phyloP scores from a whole-genome alignment of 2,329 filamentous ascomycete genomes.

The Fusarium sp. region DNA sequence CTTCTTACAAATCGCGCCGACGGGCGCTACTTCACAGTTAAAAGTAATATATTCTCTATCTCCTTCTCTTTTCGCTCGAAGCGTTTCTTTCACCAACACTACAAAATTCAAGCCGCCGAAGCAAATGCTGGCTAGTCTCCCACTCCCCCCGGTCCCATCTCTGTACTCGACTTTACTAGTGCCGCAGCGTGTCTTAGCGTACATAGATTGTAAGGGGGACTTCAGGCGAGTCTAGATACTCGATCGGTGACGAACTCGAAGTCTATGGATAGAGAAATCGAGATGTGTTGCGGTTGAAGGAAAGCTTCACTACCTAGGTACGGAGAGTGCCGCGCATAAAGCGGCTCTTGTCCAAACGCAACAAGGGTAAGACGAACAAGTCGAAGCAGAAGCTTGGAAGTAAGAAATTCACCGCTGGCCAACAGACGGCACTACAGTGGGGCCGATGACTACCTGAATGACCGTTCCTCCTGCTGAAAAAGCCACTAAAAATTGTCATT shows the following conservation, averaged over 20 bases:
- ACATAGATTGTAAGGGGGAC: conserved; percentile 12
- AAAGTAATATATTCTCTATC: conserved; percentile 8
- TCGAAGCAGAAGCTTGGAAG: conserved; percentile 18
- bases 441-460: conserved; percentile 17
- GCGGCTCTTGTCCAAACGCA: conserved; percentile 14
- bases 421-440: conserved; percentile 28
- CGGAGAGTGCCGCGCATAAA: conserved; percentile 8
- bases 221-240: conserved; percentile 2
- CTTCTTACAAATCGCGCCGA: neutral
- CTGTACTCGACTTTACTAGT: conserved; percentile 8
- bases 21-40: neutral
- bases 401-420: conserved; percentile 19
- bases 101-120: conserved; percentile 14
- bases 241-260: neutral
- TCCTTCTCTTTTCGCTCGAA: conserved; percentile 24
- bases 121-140: conserved; percentile 26
- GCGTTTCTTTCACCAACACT: conserved; percentile 11
- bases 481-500: conserved; percentile 31
- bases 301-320: neutral
- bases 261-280: neutral
- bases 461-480: conserved; percentile 22
- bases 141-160: conserved; percentile 13
- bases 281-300: neutral
- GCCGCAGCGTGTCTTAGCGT: conserved; percentile 28
- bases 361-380: conserved; percentile 12